phyloP scores from a whole-genome alignment of 2,329 filamentous ascomycete genomes.

The Trichoderma sp. region DNA sequence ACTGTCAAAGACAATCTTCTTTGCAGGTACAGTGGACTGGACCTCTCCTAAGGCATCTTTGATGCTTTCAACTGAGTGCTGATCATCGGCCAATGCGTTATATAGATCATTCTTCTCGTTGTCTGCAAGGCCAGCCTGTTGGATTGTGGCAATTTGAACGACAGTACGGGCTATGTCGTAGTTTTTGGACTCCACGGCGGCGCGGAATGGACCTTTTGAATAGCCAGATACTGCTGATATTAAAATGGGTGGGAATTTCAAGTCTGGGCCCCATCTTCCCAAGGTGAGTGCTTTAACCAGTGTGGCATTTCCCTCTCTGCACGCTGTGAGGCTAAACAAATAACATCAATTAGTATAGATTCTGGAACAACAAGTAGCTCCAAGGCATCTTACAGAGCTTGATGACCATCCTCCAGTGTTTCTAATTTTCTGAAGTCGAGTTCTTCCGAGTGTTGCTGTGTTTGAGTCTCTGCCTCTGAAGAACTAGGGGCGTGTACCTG shows the following conservation, averaged over 20 bases:
- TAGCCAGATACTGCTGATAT: background rate
- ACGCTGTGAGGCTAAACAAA: background rate
- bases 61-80: background rate
- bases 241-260: background rate
- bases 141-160: background rate
- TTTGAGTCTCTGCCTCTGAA: background rate
- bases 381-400: background rate
- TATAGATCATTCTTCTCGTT: background rate
- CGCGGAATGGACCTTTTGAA: background rate
- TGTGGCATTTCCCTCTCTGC: background rate
- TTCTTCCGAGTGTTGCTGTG: background rate
- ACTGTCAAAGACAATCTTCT: background rate
- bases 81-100: background rate
- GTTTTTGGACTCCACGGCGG: background rate
- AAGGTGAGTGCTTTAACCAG: background rate
- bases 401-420: background rate
- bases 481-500: background rate
- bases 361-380: too few species aligned
- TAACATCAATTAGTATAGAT: background rate
- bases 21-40: background rate
- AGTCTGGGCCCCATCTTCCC: background rate
- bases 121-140: background rate
- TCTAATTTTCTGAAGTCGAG: background rate
- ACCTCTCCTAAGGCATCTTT: background rate
- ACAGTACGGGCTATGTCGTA: background rate